Evolutionary conservation across 345 rosid species (phyloP).

Genomic region (Hypericum androsaemum): DNA sequence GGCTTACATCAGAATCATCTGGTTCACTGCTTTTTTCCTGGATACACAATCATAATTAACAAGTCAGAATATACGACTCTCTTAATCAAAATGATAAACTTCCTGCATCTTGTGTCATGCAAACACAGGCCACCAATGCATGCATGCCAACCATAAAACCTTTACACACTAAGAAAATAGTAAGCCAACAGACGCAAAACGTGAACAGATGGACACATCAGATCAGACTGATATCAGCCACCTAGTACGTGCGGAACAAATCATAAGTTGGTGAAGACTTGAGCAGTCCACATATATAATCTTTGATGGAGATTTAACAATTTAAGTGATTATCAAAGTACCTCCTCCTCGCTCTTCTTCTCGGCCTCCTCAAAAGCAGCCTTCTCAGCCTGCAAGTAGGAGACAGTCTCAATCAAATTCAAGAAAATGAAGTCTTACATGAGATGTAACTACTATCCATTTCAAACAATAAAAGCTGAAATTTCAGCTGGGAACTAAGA

Average conservation of each 20-base stretch:
- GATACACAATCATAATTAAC: background rate
- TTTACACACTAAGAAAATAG: no score
- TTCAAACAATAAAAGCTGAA: no score
- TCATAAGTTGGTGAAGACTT: no score
- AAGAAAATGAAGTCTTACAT: background rate
- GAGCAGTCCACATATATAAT: no score
- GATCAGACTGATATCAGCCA: no score
- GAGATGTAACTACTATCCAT: background rate
- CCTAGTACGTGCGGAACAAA: no score
- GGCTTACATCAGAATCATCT: conserved; percentile 69
- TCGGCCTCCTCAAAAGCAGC: conserved; percentile 91
- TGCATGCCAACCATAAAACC: no score
- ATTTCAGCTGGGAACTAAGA: background rate
- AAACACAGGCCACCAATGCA: no score
- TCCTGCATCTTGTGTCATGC: no score
- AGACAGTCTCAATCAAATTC: conserved; percentile 12
- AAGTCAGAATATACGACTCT: conserved; percentile 10
- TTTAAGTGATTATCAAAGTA: conserved; percentile 10
- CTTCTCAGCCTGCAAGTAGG: conserved; percentile 71
- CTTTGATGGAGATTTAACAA: no score
- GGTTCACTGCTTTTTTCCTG: conserved; percentile 67
- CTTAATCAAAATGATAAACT: no score
- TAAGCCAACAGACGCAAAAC: background rate
- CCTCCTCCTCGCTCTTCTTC: conserved; percentile 82
- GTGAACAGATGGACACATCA: no score